A percentile compares a stretch with the other conserved stretches of the same genome.
phyloP scores from a whole-genome alignment of 148 eudicot genomes.

The Camellia lanceoleosa region DNA sequence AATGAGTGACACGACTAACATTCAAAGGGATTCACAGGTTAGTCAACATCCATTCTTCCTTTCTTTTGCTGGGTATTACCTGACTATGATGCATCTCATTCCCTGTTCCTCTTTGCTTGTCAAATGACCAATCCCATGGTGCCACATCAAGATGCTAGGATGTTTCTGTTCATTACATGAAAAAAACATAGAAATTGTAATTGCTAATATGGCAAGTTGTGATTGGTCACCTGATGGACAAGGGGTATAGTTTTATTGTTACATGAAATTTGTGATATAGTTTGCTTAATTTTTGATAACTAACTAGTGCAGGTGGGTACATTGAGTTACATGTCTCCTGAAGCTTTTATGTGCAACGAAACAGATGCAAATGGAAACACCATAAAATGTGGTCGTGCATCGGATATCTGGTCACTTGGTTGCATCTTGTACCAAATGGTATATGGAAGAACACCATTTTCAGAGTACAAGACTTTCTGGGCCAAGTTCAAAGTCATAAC shows the following conservation, averaged over 20 bases:
- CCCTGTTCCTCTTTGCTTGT: not conserved
- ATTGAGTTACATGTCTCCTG: constrained; percentile 95
- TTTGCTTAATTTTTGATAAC: constrained; percentile 9
- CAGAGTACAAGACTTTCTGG: constrained; percentile 94
- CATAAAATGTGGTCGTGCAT: constrained; percentile 92
- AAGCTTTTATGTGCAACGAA: constrained; percentile 95
- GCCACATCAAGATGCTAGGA: not conserved
- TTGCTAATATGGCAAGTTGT: constrained; percentile 3
- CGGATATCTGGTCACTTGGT: constrained; percentile 99
- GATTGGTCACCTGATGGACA: constrained; percentile 9
- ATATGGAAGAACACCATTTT: constrained; percentile 89
- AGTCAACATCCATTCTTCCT: not conserved
- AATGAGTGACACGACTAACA: constrained; percentile 95
- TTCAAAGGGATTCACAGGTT: constrained; percentile 96
- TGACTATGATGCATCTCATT: constrained; percentile 35
- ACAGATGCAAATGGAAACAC: constrained; percentile 71
- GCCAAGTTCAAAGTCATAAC: constrained; percentile 95
- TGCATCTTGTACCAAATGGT: constrained; percentile 99
- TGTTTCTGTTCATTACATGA: too few relatives aligned
- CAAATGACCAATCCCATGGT: not conserved
- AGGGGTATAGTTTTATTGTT: not conserved
- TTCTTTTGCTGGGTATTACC: constrained; percentile 19
- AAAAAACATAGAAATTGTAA: not conserved
- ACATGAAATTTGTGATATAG: not conserved
- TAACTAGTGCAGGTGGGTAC: constrained; percentile 76